Conservation (phyloP, 2,329 filamentous ascomycete genomes). For the Niveomyces coronatus region DNA sequence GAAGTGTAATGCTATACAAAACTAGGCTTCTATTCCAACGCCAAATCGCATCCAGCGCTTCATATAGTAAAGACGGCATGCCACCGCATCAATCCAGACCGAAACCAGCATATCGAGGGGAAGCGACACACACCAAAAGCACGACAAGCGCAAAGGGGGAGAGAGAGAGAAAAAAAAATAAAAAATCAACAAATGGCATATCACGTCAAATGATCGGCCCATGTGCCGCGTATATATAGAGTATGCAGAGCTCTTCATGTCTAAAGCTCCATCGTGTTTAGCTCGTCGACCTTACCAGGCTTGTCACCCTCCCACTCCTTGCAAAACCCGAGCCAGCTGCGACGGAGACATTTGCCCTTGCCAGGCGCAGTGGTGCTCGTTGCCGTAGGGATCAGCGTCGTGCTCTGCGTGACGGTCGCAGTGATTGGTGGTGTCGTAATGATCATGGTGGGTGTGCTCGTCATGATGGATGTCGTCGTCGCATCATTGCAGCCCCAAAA, state of each 20-base stretch:
- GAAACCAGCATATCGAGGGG: no score
- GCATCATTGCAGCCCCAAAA: slow-evolving; percentile 48
- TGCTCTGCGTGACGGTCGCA: slow-evolving; percentile 32
- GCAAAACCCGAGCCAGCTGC: slow-evolving; percentile 33
- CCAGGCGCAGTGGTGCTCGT: slow-evolving; percentile 18
- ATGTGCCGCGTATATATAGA: no score
- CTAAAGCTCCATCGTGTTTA: slow-evolving; percentile 2
- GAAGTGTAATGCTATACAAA: no score
- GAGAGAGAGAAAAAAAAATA: no score
- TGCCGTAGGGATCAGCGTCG: slow-evolving; percentile 18
- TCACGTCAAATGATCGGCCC: no score
- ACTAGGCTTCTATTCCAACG: no score
- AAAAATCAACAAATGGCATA: no score
- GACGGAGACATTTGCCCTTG: slow-evolving; percentile 13
- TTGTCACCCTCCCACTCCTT: slow-evolving; percentile 22
- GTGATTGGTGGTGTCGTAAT: slow-evolving; percentile 38
- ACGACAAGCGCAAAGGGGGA: no score
- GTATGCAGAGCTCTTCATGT: not conserved
- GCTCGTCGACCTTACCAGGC: slow-evolving; percentile 14
- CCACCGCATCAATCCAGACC: no score
- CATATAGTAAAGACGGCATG: no score
- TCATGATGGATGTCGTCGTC: slow-evolving; percentile 14
- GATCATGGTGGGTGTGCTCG: slow-evolving; percentile 14
- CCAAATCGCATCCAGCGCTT: no score
- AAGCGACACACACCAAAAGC: no score